Evolutionary conservation across 495 filamentous ascomycete genomes (phyloP).

Genomic region (Glutinoglossum americanum): DNA sequence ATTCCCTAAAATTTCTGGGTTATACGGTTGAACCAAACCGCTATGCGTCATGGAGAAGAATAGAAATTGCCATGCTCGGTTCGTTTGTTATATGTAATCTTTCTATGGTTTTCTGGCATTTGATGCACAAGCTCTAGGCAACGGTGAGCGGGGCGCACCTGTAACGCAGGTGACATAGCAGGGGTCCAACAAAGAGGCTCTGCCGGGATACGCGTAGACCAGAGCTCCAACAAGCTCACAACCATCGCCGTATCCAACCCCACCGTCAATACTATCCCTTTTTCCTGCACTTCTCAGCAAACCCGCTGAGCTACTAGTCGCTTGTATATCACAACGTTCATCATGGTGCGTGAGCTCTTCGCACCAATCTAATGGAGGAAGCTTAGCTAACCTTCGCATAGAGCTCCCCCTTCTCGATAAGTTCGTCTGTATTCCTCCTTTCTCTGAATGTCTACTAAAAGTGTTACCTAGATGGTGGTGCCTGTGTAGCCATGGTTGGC

Average conservation of each 20-base stretch:
- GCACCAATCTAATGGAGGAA: background rate
- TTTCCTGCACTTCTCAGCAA: background rate
- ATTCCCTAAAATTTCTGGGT: background rate
- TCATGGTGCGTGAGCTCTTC: background rate
- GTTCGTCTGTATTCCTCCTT: constrained; percentile 25
- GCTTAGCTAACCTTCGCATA: constrained; percentile 11
- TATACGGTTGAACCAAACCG: background rate
- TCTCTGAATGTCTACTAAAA: background rate
- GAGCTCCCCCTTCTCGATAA: constrained; percentile 76
- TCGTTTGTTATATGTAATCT: background rate
- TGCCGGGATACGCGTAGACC: background rate
- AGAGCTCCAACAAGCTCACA: background rate
- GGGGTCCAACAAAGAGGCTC: background rate
- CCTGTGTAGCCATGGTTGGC: constrained; percentile 94
- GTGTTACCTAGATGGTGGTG: constrained; percentile 57
- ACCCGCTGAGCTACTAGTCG: background rate
- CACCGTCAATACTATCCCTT: background rate
- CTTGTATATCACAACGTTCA: background rate
- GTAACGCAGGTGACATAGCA: background rate
- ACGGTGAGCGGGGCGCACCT: background rate
- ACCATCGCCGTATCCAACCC: background rate
- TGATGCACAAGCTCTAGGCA: background rate
- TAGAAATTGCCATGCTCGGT: no score
- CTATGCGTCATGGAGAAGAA: no score
- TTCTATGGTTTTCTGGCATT: background rate